These are phyloP conservation scores for Tetrastigma voinierianum DNA, from an alignment of 164 flowering plant species.

Conservation along the genomic window DNA sequence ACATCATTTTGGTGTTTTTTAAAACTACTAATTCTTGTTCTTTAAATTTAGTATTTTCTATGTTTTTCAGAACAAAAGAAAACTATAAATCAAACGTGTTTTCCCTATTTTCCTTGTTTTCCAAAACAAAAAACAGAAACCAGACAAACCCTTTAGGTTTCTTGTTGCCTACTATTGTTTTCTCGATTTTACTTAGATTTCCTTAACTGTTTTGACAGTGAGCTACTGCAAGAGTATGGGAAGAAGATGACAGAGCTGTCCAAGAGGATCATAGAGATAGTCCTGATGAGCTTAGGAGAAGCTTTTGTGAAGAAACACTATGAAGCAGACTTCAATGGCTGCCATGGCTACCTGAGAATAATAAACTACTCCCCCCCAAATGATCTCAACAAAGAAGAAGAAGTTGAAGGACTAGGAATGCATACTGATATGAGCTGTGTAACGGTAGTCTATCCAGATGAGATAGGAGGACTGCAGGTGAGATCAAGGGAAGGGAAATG, in stretches of 20 bases:
- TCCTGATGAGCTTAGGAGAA: conserved; percentile 60
- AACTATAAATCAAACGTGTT: no score
- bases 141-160: no score
- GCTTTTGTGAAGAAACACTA: conserved; percentile 36
- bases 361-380: conserved; percentile 66
- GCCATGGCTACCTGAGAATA: conserved; percentile 81
- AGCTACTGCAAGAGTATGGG: conserved; percentile 69
- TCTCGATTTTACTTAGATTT: no score
- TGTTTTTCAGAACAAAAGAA: no score
- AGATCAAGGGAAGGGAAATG: conserved; percentile 73
- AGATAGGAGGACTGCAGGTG: conserved; percentile 83
- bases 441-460: conserved; percentile 77
- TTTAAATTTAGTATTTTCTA: no score
- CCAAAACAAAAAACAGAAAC: no score
- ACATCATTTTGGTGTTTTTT: no score
- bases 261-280: conserved; percentile 36
- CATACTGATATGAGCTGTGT: conserved; percentile 96
- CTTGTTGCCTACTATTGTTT: no score
- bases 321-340: conserved; percentile 53
- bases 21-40: no score
- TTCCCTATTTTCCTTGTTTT: no score
- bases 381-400: conserved; percentile 28
- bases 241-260: conserved; percentile 63
- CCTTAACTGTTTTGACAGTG: conserved; percentile 36
- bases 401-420: conserved; percentile 86